Evolutionary conservation across 805 yeast species (phyloP), one percentile per base, ranked within the genome.

Genomic region (Yamadazyma sp.): DNA sequence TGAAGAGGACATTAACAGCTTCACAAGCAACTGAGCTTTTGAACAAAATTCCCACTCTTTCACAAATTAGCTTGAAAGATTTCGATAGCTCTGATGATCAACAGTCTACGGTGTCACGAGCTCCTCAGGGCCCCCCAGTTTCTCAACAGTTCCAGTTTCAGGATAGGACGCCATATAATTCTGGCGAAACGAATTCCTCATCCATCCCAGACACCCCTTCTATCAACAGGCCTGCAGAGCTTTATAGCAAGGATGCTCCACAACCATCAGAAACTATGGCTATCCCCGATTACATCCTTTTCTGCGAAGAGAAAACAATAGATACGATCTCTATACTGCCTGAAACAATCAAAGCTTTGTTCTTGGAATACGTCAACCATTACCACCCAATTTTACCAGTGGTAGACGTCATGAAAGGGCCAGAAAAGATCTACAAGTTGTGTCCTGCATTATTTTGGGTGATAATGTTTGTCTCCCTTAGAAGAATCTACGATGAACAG

Each of bases 401-500:
- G 1, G 93, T 91, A 2, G 95, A 91, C 54, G 74, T 91, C 2
- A 46, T 67, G 5, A 77, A 75, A 44, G 96, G 96, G 7, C 93
- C 95, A 1, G 97, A 89, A 49, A 66, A 79, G 32, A 73, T 90
- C 6, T 86, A 84, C 57, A 62, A 78, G 41, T 68, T 85, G 12
- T 88, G 96, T 41, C 96, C 97, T 0, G 82, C 91, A 3, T 65
- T 91, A 13, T 91, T 91, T 54, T 91, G 99, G 99, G 90, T 91
- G 0, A 81, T 91, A 11, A 81, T 90, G 78, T 77, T 88, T 27
- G 84, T 88, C 1, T 86, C 95, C 0, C 64, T 89, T 29, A 73
- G 99, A 42, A 70, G 95, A 40, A 71, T 70, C 42, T 66, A 68
- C 18, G 59, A 55, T 19, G 58, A 57, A 28, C 34, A 52, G 10